phyloP scores from a whole-genome alignment of 2,329 filamentous ascomycete genomes.

The Mycosphaerella arachidis region DNA sequence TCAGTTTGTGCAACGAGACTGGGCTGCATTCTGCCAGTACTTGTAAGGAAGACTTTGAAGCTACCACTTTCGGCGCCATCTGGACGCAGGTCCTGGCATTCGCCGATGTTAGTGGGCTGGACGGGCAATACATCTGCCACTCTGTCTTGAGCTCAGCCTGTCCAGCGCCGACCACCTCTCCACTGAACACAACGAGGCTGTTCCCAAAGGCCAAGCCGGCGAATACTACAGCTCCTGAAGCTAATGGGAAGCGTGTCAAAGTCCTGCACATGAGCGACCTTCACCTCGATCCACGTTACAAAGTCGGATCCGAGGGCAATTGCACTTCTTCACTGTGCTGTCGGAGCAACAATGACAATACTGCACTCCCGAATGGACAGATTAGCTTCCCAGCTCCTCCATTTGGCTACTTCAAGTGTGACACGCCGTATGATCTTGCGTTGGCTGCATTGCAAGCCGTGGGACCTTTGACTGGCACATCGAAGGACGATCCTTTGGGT shows the following conservation, averaged over 20 bases:
- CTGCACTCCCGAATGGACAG: slow-evolving; percentile 31
- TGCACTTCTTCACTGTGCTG: slow-evolving; percentile 52
- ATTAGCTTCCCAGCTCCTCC: slow-evolving; percentile 47
- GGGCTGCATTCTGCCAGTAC: slow-evolving; percentile 44
- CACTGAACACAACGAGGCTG: slow-evolving; percentile 41
- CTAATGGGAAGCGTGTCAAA: slow-evolving; percentile 53
- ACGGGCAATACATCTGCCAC: slow-evolving; percentile 56
- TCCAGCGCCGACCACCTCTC: slow-evolving; percentile 41
- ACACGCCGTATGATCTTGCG: slow-evolving; percentile 55
- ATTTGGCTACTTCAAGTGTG: slow-evolving; percentile 54
- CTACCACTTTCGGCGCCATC: slow-evolving; percentile 49
- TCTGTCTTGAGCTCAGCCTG: slow-evolving; percentile 47
- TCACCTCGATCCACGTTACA: slow-evolving; percentile 52
- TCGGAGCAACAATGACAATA: slow-evolving; percentile 41
- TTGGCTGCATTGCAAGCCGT: slow-evolving; percentile 54
- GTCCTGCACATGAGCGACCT: slow-evolving; percentile 55
- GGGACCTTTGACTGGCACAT: slow-evolving; percentile 53
- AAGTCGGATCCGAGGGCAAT: slow-evolving; percentile 51
- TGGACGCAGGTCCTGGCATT: slow-evolving; percentile 56
- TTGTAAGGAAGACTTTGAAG: slow-evolving; percentile 47
- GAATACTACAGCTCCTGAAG: slow-evolving; percentile 40
- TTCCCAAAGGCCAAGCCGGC: slow-evolving; percentile 55
- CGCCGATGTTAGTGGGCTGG: slow-evolving; percentile 51
- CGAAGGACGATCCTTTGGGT: slow-evolving; percentile 42
- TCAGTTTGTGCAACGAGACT: slow-evolving; percentile 48